Base-by-base conservation (phyloP, 495 filamentous ascomycete species). In the Lophiotrema nucula region DNA sequence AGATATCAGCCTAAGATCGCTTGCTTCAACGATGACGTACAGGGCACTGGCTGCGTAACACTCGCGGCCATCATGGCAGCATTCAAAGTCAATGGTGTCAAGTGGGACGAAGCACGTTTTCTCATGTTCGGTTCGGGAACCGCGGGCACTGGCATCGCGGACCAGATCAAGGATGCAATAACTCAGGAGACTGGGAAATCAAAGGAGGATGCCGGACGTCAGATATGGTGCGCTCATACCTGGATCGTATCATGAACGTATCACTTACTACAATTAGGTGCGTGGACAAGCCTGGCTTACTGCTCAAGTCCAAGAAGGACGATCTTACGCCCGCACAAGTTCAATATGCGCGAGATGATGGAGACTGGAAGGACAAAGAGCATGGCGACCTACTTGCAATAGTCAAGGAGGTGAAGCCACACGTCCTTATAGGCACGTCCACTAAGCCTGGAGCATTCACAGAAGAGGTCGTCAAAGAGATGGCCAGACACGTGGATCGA, bases 21-120 rank as follows among this genome's bases (percentile, higher is more conserved):
- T 0, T 95, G 90, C 69, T 93, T 96, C 77, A 96, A 95, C 57
- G 90, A 95, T 49, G 90, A 96, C 71, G 85, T 96, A 1, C 91
- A 96, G 68, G 90, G 90, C 2, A 96, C 91, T 1, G 90, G 91
- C 0, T 89, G 87, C 31, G 89, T 96, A 2, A 95, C 90, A 0
- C 74, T 95, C 3, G 90, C 90, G 0, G 90, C 86, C 0, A 85
- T 96, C 56, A 81, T 88, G 71, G 81, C 88, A 1, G 89, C 78
- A 1, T 71, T 90, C 12, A 79, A 89, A 49, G 82, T 95, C 16
- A 82, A 79, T 48, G 79, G 86, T 4, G 69, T 86, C 47, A 81
- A 85, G 50, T 69, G 92, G 24, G 71, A 72, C 27, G 88, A 95
- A 56, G 73, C 85, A 3, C 79, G 84, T 38, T 73, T 92, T 37